phyloP scores from a whole-genome alignment of 2,329 filamentous ascomycete genomes.

The Microthyrium microscopicum region DNA sequence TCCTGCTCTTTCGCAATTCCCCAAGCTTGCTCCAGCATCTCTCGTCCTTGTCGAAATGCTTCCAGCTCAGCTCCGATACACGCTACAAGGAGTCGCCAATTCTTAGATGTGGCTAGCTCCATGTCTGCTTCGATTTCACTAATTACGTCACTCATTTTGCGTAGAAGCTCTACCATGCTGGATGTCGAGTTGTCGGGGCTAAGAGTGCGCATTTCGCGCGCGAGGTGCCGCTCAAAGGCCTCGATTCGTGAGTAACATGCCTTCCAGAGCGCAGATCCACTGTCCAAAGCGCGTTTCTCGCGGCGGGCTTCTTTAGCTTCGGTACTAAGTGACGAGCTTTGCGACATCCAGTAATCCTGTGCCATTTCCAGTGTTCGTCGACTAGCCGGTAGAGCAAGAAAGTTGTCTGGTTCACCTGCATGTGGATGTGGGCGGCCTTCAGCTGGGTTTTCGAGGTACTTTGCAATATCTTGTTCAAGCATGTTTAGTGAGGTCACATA shows the following conservation, averaged over 20 bases:
- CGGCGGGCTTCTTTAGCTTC: slow-evolving; percentile 40
- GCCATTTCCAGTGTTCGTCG: slow-evolving; percentile 56
- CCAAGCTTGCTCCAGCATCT: slow-evolving; percentile 33
- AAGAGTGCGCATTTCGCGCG: slow-evolving; percentile 23
- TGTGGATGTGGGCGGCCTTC: slow-evolving; percentile 14
- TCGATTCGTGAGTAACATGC: slow-evolving; percentile 42
- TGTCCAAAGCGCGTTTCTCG: slow-evolving; percentile 48
- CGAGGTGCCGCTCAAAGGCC: slow-evolving; percentile 48
- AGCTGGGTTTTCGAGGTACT: slow-evolving; percentile 42
- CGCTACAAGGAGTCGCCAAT: slow-evolving; percentile 60
- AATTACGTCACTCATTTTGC: slow-evolving; percentile 40
- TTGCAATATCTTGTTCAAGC: slow-evolving; percentile 44
- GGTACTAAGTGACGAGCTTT: slow-evolving; percentile 38
- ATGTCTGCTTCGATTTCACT: slow-evolving; percentile 37
- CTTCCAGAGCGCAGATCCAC: slow-evolving; percentile 51
- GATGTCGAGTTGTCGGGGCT: slow-evolving; percentile 8
- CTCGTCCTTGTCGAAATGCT: slow-evolving; percentile 44
- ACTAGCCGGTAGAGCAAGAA: slow-evolving; percentile 44
- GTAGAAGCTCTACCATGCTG: slow-evolving; percentile 24
- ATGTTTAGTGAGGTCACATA: slow-evolving; percentile 52
- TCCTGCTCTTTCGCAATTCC: slow-evolving; percentile 4
- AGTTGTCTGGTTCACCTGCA: slow-evolving; percentile 25
- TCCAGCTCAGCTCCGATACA: slow-evolving; percentile 60
- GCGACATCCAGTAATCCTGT: slow-evolving; percentile 51
- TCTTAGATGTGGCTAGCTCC: slow-evolving; percentile 38